A percentile compares a stretch with the other conserved stretches of the same genome.
phyloP scores from a whole-genome alignment of 768 basidiomycete species.

The Tulasnella sp. region DNA sequence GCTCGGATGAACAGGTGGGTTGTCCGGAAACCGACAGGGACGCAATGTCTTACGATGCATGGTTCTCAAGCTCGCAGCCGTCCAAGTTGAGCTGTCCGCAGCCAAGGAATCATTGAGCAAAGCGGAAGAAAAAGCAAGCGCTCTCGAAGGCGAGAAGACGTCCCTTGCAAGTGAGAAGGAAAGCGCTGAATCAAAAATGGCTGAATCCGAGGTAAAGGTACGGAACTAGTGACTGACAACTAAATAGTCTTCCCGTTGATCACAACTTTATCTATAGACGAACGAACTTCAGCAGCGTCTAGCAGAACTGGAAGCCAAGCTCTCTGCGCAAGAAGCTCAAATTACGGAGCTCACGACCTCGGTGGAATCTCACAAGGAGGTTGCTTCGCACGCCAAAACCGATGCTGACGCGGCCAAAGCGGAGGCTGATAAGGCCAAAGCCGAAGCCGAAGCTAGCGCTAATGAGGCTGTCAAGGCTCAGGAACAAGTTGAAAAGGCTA shows the following conservation, averaged over 20 bases:
- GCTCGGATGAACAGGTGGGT: not conserved
- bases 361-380: not conserved
- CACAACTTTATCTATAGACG: not conserved
- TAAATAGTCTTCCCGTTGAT: not conserved
- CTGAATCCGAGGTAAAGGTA: not conserved
- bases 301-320: conserved; percentile 4
- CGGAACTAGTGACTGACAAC: not conserved
- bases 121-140: not conserved
- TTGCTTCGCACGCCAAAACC: not conserved
- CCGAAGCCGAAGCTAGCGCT: not conserved
- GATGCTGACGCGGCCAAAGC: no score
- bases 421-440: no score
- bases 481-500: no score
- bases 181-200: not conserved
- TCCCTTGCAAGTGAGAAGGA: not conserved
- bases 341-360: conserved; percentile 1
- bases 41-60: not conserved
- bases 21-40: not conserved
- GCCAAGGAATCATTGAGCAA: not conserved
- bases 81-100: not conserved
- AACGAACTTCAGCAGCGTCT: not conserved
- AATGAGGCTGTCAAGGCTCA: no score
- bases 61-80: not conserved
- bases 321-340: not conserved
- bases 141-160: not conserved